phyloP scores from a whole-genome alignment of 768 basidiomycete species.

The Amylocystis lapponica region DNA sequence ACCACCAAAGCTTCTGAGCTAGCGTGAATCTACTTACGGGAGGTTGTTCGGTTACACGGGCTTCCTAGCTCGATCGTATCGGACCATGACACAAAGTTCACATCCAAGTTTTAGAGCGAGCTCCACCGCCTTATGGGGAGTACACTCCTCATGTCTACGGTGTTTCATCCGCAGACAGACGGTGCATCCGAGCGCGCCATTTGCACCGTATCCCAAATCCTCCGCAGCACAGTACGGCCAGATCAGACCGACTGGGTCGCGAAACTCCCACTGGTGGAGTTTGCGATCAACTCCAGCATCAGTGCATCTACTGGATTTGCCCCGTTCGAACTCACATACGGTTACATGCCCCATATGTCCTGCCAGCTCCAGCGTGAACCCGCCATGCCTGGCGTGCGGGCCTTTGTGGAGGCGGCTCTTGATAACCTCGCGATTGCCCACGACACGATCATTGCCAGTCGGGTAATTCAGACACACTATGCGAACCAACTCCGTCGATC shows the following conservation, averaged over 20 bases:
- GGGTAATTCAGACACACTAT: slow-evolving; percentile 25
- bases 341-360: slow-evolving; percentile 11
- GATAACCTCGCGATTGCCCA: slow-evolving; percentile 26
- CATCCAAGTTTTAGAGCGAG: slow-evolving; percentile 29
- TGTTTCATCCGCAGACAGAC: slow-evolving; percentile 29
- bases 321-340: slow-evolving; percentile 26
- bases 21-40: slow-evolving; percentile 9
- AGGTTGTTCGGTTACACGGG: slow-evolving; percentile 20
- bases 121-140: slow-evolving; percentile 14
- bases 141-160: slow-evolving; percentile 22
- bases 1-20: slow-evolving; percentile 12
- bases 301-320: slow-evolving; percentile 30
- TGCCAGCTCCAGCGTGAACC: background rate
- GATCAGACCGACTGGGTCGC: slow-evolving; percentile 26
- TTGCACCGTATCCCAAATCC: slow-evolving; percentile 10
- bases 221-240: slow-evolving; percentile 3
- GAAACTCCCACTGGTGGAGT: slow-evolving; percentile 28
- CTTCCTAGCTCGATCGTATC: slow-evolving; percentile 20
- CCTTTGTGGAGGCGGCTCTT: slow-evolving; percentile 21
- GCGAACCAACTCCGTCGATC: slow-evolving; percentile 23
- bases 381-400: slow-evolving; percentile 15
- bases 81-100: slow-evolving; percentile 31
- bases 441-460: slow-evolving; percentile 30
- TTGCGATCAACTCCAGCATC: slow-evolving; percentile 31
- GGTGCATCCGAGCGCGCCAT: slow-evolving; percentile 16